Evolutionary conservation across 768 basidiomycete species (phyloP).

Genomic region (Leccinellum luteum): DNA sequence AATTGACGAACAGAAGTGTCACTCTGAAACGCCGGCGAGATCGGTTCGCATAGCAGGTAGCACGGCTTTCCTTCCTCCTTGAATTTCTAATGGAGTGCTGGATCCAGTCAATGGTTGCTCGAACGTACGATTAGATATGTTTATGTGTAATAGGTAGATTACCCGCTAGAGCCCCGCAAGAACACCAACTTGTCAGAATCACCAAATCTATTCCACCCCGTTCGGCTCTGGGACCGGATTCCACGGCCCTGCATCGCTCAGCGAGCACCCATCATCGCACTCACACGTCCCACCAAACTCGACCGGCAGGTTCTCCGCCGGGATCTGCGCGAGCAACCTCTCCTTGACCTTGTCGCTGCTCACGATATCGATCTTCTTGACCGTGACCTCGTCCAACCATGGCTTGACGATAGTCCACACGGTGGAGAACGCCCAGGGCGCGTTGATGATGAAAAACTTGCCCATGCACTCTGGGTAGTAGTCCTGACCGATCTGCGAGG

Average conservation of each 20-base stretch:
- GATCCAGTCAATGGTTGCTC: constrained; percentile 9
- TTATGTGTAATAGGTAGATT: constrained; percentile 25
- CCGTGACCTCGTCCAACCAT: constrained; percentile 95
- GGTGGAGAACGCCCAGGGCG: constrained; percentile 87
- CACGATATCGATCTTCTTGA: constrained; percentile 90
- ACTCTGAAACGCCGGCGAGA: background rate
- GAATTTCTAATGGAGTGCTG: background rate
- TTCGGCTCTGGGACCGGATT: constrained; percentile 36
- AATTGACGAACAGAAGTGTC: background rate
- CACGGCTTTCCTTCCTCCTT: too few relatives aligned
- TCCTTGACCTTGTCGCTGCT: constrained; percentile 66
- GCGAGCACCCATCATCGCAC: constrained; percentile 77
- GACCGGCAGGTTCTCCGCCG: constrained; percentile 75
- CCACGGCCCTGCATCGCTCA: constrained; percentile 94
- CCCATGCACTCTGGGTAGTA: constrained; percentile 95
- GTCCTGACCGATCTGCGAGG: constrained; percentile 81
- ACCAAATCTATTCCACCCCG: constrained; percentile 22
- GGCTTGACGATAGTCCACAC: constrained; percentile 89
- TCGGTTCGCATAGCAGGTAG: background rate
- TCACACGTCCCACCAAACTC: constrained; percentile 83
- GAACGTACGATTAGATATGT: constrained; percentile 30
- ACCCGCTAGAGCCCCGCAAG: constrained; percentile 13
- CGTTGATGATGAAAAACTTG: constrained; percentile 98
- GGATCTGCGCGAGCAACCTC: constrained; percentile 78
- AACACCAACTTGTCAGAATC: background rate